Evolutionary conservation across 1,284 basidiomycete genomes (phyloP).

Genomic region (Pyrrhoderma lamaoense): DNA sequence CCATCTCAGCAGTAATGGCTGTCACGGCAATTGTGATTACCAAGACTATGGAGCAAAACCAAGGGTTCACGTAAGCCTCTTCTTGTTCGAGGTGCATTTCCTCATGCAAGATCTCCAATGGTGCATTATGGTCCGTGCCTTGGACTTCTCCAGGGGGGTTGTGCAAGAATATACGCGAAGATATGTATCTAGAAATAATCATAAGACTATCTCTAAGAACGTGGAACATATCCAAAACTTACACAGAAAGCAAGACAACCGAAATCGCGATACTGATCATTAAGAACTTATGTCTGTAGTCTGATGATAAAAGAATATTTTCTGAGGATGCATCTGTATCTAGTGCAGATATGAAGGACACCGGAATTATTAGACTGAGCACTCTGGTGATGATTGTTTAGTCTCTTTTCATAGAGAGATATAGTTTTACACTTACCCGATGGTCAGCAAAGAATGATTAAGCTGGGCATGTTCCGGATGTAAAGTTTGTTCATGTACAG

Average conservation of each 20-base stretch:
- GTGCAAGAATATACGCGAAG: slow-evolving; percentile 57
- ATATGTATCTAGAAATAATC: slow-evolving; percentile 41
- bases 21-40: slow-evolving; percentile 47
- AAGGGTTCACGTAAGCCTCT: slow-evolving; percentile 53
- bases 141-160: slow-evolving; percentile 55
- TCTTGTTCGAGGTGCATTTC: slow-evolving; percentile 34
- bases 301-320: slow-evolving; percentile 31
- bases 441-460: slow-evolving; percentile 54
- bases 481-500: slow-evolving; percentile 42
- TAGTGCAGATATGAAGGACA: slow-evolving; percentile 55
- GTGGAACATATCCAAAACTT: slow-evolving; percentile 23
- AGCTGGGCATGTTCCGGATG: slow-evolving; percentile 46
- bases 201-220: neutral
- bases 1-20: slow-evolving; percentile 62
- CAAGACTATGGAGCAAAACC: slow-evolving; percentile 47
- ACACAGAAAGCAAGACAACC: slow-evolving; percentile 52
- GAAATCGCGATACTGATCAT: slow-evolving; percentile 57
- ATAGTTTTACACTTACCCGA: slow-evolving; percentile 39
- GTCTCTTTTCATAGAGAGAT: neutral
- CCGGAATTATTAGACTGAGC: slow-evolving; percentile 50
- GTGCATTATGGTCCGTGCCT: slow-evolving; percentile 35
- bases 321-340: slow-evolving; percentile 31
- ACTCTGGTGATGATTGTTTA: slow-evolving; percentile 34
- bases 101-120: slow-evolving; percentile 35
- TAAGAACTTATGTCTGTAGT: slow-evolving; percentile 39